Evolutionary conservation across 768 basidiomycete genomes (phyloP).

Genomic region (Cystofilobasidium macerans): DNA sequence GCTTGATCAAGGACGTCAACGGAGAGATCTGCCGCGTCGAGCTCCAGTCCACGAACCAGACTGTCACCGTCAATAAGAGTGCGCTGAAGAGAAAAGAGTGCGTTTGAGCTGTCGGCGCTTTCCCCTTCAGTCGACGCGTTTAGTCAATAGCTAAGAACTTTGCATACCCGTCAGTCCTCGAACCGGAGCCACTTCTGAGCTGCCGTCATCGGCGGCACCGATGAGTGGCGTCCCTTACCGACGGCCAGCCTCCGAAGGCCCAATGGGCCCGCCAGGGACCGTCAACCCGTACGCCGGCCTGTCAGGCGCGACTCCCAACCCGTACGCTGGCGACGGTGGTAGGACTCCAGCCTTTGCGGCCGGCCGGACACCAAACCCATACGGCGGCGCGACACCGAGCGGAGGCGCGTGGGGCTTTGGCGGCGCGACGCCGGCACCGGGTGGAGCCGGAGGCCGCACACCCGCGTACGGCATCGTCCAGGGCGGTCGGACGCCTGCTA

Average conservation of each 20-base stretch:
- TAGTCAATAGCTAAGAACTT: neutral
- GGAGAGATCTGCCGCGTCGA: conserved; percentile 79
- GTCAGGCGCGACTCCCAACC: conserved; percentile 29
- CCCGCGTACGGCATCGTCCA: conserved; percentile 31
- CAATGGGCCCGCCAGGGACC: conserved; percentile 4
- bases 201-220: conserved; percentile 3
- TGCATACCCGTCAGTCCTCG: conserved; percentile 10
- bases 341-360: conserved; percentile 27
- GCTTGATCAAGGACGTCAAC: conserved; percentile 89
- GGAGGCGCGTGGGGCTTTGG: conserved; percentile 43
- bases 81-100: conserved; percentile 64
- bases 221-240: neutral
- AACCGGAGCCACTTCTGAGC: conserved; percentile 9
- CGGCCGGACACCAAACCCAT: conserved; percentile 46
- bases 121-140: neutral
- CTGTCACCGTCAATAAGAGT: conserved; percentile 72
- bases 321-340: conserved; percentile 25
- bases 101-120: conserved; percentile 31
- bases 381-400: conserved; percentile 40
- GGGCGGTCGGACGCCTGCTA: conserved; percentile 25
- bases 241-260: neutral
- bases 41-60: conserved; percentile 74
- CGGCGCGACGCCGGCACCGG: conserved; percentile 16
- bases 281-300: conserved; percentile 11
- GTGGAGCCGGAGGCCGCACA: conserved; percentile 6